Conservation (phyloP, 2,329 filamentous ascomycete species). For the Cladosporium oxysporum region DNA sequence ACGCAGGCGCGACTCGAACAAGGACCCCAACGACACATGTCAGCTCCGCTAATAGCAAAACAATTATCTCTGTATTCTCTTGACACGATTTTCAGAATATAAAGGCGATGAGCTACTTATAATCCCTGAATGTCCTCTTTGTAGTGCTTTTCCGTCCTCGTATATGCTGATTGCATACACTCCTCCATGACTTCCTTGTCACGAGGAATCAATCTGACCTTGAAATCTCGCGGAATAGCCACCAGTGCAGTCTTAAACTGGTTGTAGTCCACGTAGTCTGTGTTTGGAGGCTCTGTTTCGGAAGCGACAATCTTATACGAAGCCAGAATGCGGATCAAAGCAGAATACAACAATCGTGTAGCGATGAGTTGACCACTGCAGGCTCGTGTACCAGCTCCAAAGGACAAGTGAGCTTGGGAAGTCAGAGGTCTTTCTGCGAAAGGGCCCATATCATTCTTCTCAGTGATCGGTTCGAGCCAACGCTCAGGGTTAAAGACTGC, state of each 20-base stretch:
- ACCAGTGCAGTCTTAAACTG: constrained; percentile 61
- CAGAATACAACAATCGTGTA: constrained; percentile 51
- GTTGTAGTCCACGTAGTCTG: constrained; percentile 64
- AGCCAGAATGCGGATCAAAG: constrained; percentile 52
- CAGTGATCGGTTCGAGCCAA: constrained; percentile 46
- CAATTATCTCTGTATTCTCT: too few species aligned
- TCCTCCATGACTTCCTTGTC: constrained; percentile 43
- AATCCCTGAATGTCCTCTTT: constrained; percentile 8
- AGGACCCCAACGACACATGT: too few species aligned
- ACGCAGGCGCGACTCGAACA: too few species aligned
- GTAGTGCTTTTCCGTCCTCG: constrained; percentile 43
- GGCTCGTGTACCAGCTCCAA: constrained; percentile 54
- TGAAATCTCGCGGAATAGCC: constrained; percentile 61
- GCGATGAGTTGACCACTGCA: constrained; percentile 57
- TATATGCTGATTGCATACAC: constrained; percentile 39
- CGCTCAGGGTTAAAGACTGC: constrained; percentile 52
- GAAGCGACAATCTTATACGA: constrained; percentile 54
- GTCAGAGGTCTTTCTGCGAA: constrained; percentile 29
- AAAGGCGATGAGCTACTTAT: background rate
- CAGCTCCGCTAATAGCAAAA: too few species aligned
- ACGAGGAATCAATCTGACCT: constrained; percentile 57
- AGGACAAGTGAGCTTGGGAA: constrained; percentile 47
- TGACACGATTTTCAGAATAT: too few species aligned
- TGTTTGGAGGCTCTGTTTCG: constrained; percentile 56
- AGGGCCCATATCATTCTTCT: constrained; percentile 29